Conservation (phyloP, 768 basidiomycete genomes). For the Phaffia tasmanica region DNA sequence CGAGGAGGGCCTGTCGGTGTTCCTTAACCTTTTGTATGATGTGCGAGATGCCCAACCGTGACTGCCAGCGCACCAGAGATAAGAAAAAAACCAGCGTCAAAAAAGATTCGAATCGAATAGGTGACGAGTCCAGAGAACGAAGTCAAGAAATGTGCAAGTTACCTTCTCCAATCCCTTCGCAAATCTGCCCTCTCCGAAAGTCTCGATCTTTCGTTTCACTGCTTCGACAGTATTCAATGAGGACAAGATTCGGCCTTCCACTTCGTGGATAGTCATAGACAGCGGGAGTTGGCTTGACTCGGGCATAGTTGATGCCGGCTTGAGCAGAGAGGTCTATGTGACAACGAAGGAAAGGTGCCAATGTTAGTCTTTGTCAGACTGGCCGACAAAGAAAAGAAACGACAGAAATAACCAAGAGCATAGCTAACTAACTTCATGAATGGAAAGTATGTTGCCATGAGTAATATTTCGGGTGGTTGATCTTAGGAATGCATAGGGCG, state of each 20-base stretch:
- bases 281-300: too few relatives aligned
- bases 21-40: slow-evolving; percentile 18
- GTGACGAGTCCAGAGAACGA: neutral
- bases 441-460: slow-evolving; percentile 17
- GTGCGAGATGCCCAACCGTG: slow-evolving; percentile 14
- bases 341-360: neutral
- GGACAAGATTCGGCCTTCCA: slow-evolving; percentile 13
- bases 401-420: neutral
- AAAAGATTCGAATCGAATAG: neutral
- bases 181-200: slow-evolving; percentile 18
- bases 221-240: neutral
- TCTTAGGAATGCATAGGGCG: slow-evolving; percentile 4
- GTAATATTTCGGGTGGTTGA: slow-evolving; percentile 18
- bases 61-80: neutral
- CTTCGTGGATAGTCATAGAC: neutral
- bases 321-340: neutral
- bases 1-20: neutral
- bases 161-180: slow-evolving; percentile 14
- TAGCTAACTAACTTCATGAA: slow-evolving; percentile 4
- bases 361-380: neutral
- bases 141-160: neutral
- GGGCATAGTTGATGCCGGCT: neutral
- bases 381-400: neutral
- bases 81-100: neutral
- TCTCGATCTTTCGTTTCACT: slow-evolving; percentile 13